Conservation (phyloP, 2,329 filamentous ascomycete species). For the Grosmannia serpens region DNA sequence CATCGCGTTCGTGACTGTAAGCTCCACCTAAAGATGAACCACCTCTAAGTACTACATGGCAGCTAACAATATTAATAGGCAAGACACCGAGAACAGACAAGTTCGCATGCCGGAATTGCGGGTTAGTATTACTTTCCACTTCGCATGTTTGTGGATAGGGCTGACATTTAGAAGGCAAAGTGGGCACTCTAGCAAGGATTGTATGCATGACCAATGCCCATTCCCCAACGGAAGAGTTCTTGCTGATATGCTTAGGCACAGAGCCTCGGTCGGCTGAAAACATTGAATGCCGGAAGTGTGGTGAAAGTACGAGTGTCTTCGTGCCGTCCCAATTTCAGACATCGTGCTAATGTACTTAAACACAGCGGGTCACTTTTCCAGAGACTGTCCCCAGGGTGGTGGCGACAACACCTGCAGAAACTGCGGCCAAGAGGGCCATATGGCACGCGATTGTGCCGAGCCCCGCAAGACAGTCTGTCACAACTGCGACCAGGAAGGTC, state of each 20-base stretch:
- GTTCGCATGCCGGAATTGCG: conserved; percentile 59
- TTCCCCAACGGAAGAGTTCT: conserved; percentile 17
- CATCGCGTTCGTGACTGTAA: conserved; percentile 61
- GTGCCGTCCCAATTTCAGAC: not conserved
- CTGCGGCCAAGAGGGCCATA: conserved; percentile 52
- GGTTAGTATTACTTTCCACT: conserved; percentile 21
- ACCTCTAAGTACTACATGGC: not conserved
- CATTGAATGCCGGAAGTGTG: conserved; percentile 56
- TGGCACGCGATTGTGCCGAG: conserved; percentile 48
- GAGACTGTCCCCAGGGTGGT: conserved; percentile 52
- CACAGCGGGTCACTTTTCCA: conserved; percentile 49
- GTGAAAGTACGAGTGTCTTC: conserved; percentile 35
- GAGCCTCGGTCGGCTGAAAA: conserved; percentile 51
- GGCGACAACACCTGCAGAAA: conserved; percentile 45
- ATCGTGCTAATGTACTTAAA: not conserved
- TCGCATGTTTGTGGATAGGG: conserved; percentile 1
- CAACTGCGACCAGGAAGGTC: conserved; percentile 48
- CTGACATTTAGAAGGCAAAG: conserved; percentile 19
- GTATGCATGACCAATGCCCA: conserved; percentile 21
- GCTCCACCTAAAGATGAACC: conserved; percentile 15
- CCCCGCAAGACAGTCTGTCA: conserved; percentile 40
- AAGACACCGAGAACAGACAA: conserved; percentile 49
- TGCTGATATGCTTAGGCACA: conserved; percentile 26
- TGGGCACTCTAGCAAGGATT: conserved; percentile 39
- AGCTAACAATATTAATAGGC: conserved; percentile 24